phyloP scores from a whole-genome alignment of 148 eudicot genomes.

The Diospyros lotus region DNA sequence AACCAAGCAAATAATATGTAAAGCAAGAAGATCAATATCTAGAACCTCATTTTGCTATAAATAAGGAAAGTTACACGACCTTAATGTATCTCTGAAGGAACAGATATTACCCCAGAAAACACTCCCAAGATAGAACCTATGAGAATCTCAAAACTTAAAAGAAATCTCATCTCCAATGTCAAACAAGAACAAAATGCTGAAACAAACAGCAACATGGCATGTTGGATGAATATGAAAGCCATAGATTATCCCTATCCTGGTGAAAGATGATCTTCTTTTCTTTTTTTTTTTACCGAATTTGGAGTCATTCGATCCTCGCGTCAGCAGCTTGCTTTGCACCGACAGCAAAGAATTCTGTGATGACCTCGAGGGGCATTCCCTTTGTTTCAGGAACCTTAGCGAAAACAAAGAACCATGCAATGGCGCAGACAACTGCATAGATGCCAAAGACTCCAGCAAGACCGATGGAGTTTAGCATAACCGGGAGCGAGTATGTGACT shows the following conservation, averaged over 20 bases:
- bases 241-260: neutral
- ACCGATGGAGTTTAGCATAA: constrained; percentile 64
- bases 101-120: too few species aligned
- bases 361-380: constrained; percentile 89
- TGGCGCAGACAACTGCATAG: constrained; percentile 58
- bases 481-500: constrained; percentile 76
- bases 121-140: too few species aligned
- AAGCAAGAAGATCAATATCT: too few species aligned
- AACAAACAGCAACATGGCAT: neutral
- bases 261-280: neutral
- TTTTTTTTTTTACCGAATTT: neutral
- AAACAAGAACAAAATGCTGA: neutral
- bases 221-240: neutral
- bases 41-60: too few species aligned
- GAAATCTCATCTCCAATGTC: neutral
- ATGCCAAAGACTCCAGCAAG: constrained; percentile 78
- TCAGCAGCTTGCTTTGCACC: constrained; percentile 56
- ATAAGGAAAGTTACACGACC: too few species aligned
- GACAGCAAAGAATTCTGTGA: constrained; percentile 73
- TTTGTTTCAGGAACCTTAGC: constrained; percentile 80
- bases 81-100: too few species aligned
- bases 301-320: neutral
- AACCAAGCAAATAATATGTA: too few species aligned
- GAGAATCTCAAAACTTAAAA: neutral
- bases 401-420: constrained; percentile 71